Evolutionary conservation across 345 rosid genomes (phyloP).

Genomic region (Murraya paniculata): DNA sequence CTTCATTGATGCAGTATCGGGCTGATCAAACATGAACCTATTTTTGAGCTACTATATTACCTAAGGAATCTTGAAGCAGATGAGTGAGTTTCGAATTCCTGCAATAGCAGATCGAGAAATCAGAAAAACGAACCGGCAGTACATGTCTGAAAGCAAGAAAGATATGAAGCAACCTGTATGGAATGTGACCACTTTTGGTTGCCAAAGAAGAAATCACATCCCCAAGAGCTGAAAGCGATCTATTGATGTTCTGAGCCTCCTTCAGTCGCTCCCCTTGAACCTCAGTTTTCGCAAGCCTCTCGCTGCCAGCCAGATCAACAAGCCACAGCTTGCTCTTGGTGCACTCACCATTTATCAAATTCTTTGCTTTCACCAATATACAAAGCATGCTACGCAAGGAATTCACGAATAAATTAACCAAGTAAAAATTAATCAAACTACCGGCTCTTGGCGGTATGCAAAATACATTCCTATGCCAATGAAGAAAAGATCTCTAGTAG

Average conservation of each 20-base stretch:
- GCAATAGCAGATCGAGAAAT: conserved; percentile 3
- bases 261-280: conserved; percentile 45
- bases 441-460: neutral
- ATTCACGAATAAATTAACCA: neutral
- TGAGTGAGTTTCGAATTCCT: conserved; percentile 52
- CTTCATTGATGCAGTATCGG: neutral
- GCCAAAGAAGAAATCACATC: conserved; percentile 46
- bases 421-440: neutral
- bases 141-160: neutral
- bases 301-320: conserved; percentile 53
- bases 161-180: conserved; percentile 28
- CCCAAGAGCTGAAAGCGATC: conserved; percentile 45
- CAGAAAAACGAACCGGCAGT: neutral
- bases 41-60: conserved; percentile 12
- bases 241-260: conserved; percentile 47
- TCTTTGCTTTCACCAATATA: conserved; percentile 44
- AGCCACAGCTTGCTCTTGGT: conserved; percentile 50
- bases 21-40: neutral
- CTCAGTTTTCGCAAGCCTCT: conserved; percentile 42
- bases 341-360: conserved; percentile 43
- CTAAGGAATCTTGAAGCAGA: conserved; percentile 43
- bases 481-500: neutral
- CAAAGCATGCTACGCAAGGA: conserved; percentile 38
- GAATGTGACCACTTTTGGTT: conserved; percentile 42
- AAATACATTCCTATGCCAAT: neutral